Percentiles rank a stretch among this genome's conserved stretches.
Conservation (phyloP, 768 basidiomycete species). For the Austroboletus eburneus region DNA sequence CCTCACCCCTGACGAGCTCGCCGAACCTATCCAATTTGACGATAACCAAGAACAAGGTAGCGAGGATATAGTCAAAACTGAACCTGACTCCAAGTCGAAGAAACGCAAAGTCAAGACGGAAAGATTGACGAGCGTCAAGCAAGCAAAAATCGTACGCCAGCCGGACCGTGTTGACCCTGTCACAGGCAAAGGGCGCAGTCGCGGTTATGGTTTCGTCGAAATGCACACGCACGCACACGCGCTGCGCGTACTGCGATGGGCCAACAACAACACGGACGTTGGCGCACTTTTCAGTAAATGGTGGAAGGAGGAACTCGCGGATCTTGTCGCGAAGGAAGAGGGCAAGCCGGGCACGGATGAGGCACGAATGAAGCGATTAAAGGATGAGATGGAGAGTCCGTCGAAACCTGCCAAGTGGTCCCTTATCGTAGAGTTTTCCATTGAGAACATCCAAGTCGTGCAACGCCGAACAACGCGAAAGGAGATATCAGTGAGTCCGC, state of each 20-base stretch:
- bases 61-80: slow-evolving; percentile 27
- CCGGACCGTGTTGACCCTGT: slow-evolving; percentile 84
- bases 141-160: slow-evolving; percentile 90
- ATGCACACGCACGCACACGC: slow-evolving; percentile 86
- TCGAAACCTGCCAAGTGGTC: slow-evolving; percentile 43
- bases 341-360: slow-evolving; percentile 44
- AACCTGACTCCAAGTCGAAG: slow-evolving; percentile 21
- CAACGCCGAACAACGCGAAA: slow-evolving; percentile 62
- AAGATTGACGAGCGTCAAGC: slow-evolving; percentile 59
- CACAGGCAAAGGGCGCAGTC: slow-evolving; percentile 82
- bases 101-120: slow-evolving; percentile 22
- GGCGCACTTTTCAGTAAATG: slow-evolving; percentile 65
- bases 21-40: slow-evolving; percentile 36
- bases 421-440: slow-evolving; percentile 92
- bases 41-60: slow-evolving; percentile 18
- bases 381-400: slow-evolving; percentile 44
- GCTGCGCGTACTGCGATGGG: slow-evolving; percentile 86
- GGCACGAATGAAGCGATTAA: slow-evolving; percentile 52
- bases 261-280: slow-evolving; percentile 80
- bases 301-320: slow-evolving; percentile 79
- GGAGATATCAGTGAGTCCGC: slow-evolving; percentile 27
- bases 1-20: slow-evolving; percentile 70
- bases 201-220: slow-evolving; percentile 96
- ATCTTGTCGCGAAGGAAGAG: slow-evolving; percentile 54
- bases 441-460: slow-evolving; percentile 91